These are phyloP conservation scores for Clarireedia homoeocarpa DNA, from an alignment of 2,329 filamentous ascomycete genomes.

Conservation along the genomic window DNA sequence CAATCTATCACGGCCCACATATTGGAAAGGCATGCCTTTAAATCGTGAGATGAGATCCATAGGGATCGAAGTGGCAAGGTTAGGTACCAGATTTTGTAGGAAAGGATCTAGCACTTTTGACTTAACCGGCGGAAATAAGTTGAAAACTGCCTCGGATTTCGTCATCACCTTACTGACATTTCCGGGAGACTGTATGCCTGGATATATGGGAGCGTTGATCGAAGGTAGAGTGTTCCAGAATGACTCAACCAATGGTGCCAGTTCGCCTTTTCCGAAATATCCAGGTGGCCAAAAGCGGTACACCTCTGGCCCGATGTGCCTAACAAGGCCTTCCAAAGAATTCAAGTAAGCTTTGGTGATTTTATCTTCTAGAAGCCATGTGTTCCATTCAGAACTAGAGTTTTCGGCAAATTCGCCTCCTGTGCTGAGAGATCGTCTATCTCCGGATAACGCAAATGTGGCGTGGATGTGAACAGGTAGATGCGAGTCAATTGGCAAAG, in stretches of 20 bases:
- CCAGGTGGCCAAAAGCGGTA: slow-evolving; percentile 22
- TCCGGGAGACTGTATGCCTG: slow-evolving; percentile 9
- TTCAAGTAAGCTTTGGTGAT: slow-evolving; percentile 23
- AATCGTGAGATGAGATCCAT: slow-evolving; percentile 4
- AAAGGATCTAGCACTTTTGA: slow-evolving; percentile 14
- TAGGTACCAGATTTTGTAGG: slow-evolving; percentile 11
- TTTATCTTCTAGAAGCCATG: slow-evolving; percentile 16
- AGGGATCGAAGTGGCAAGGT: slow-evolving; percentile 17
- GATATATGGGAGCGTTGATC: slow-evolving; percentile 16
- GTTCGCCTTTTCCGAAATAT: slow-evolving; percentile 7
- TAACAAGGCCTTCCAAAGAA: slow-evolving; percentile 18
- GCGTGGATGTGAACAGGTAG: slow-evolving; percentile 27
- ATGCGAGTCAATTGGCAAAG: slow-evolving; percentile 15
- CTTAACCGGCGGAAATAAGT: slow-evolving; percentile 13
- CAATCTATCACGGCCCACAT: slow-evolving; percentile 14
- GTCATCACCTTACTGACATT: slow-evolving; percentile 5
- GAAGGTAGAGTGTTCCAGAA: slow-evolving; percentile 20
- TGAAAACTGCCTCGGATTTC: slow-evolving; percentile 20
- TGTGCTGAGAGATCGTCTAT: slow-evolving; percentile 21
- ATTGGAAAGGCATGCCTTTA: slow-evolving; percentile 8
- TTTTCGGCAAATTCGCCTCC: slow-evolving; percentile 14
- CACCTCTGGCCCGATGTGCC: slow-evolving; percentile 8
- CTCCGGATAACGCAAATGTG: slow-evolving; percentile 27
- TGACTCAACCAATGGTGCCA: slow-evolving; percentile 11
- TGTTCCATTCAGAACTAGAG: slow-evolving; percentile 21